Percentiles rank a stretch among this genome's conserved stretches.
Conservation (phyloP, 1,139 yeast species). For the Diutina mesorugosa region DNA sequence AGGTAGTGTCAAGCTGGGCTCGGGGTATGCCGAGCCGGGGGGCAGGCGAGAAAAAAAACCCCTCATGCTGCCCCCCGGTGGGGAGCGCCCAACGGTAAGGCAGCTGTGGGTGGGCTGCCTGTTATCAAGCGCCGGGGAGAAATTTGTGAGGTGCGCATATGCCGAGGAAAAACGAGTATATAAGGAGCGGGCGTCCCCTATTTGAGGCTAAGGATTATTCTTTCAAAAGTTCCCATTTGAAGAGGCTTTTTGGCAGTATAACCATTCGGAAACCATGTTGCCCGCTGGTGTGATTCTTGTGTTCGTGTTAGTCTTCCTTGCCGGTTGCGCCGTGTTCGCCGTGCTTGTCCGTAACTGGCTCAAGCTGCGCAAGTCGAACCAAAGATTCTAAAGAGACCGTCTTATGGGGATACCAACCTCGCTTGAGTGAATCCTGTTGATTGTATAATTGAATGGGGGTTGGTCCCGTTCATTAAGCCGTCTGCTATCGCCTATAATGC, state of each 20-base stretch:
- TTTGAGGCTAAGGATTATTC: conserved; percentile 2
- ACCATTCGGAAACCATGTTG: conserved; percentile 16
- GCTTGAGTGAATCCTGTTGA: conserved; percentile 2
- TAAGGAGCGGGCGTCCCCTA: conserved; percentile 1
- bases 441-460: conserved; percentile 1
- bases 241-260: not conserved
- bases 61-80: not conserved
- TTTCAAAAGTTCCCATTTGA: conserved; percentile 1
- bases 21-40: not conserved
- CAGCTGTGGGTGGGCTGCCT: not conserved
- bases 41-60: not conserved
- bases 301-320: conserved; percentile 33
- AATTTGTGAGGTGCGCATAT: not conserved
- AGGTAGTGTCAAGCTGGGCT: no score
- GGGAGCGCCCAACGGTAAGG: not conserved
- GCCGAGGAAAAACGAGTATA: not conserved
- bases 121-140: not conserved
- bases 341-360: conserved; percentile 24
- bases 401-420: not conserved
- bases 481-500: not conserved
- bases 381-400: conserved; percentile 27
- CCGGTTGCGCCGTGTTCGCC: conserved; percentile 22
- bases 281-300: conserved; percentile 42
- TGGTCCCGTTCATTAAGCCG: not conserved
- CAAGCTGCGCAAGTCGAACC: conserved; percentile 32